A percentile compares a stretch with the other conserved stretches of the same genome.
Conservation (phyloP, 2,329 filamentous ascomycete species). For the Calonectria pseudoturangicola region DNA sequence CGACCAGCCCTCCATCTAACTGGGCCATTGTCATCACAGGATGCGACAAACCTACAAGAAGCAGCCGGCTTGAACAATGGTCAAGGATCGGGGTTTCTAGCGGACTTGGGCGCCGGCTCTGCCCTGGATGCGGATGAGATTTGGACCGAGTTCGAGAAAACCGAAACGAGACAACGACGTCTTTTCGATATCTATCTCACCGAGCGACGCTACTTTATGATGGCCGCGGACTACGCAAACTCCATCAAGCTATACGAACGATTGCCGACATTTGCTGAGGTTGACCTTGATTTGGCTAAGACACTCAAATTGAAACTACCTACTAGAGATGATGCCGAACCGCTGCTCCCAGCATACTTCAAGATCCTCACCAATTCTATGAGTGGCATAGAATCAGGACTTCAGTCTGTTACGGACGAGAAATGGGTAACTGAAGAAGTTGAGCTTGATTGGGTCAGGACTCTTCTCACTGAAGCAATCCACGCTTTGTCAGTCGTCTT, state of each 20-base stretch:
- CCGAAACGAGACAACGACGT: conserved; percentile 78
- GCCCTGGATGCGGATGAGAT: conserved; percentile 73
- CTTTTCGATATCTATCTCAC: conserved; percentile 82
- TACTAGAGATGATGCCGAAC: conserved; percentile 63
- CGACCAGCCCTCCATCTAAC: conserved; percentile 84
- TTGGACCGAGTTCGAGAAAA: conserved; percentile 76
- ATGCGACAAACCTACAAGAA: conserved; percentile 84
- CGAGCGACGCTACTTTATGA: conserved; percentile 81
- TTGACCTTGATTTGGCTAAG: conserved; percentile 54
- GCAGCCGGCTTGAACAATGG: conserved; percentile 80
- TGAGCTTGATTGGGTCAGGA: conserved; percentile 76
- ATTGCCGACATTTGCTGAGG: conserved; percentile 59
- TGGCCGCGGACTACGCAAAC: conserved; percentile 75
- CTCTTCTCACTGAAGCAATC: conserved; percentile 80
- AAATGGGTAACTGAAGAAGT: conserved; percentile 71
- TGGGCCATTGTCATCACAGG: conserved; percentile 84
- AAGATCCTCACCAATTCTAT: conserved; percentile 69
- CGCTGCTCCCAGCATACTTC: conserved; percentile 69
- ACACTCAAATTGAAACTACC: conserved; percentile 57
- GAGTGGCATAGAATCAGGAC: conserved; percentile 66
- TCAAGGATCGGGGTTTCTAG: conserved; percentile 74
- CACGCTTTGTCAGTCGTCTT: conserved; percentile 85
- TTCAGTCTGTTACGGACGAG: conserved; percentile 72
- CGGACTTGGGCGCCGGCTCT: conserved; percentile 68
- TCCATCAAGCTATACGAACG: conserved; percentile 67